Evolutionary conservation across 805 yeast genomes (phyloP).

Genomic region (Alloascoidea hylecoeti): DNA sequence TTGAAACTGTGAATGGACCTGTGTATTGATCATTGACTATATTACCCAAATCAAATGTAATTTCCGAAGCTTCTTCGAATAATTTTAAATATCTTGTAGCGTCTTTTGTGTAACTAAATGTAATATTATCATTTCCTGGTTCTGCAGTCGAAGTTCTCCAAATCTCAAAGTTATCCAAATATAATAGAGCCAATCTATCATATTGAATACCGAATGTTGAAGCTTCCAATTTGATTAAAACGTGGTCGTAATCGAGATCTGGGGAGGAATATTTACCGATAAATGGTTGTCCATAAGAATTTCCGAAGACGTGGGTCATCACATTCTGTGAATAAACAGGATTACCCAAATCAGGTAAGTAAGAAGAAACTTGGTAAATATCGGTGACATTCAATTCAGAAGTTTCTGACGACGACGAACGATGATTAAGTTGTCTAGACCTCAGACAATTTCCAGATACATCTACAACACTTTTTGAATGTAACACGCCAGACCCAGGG

Average conservation of each 20-base stretch:
- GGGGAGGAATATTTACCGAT: slow-evolving; percentile 17
- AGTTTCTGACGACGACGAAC: too few relatives aligned
- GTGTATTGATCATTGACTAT: slow-evolving; percentile 30
- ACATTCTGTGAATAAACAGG: slow-evolving; percentile 9
- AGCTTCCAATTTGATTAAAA: slow-evolving; percentile 17
- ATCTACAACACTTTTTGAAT: too few relatives aligned
- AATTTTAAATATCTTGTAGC: slow-evolving; percentile 38
- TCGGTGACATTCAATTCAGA: too few relatives aligned
- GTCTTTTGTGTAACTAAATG: slow-evolving; percentile 48
- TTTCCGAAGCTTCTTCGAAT: slow-evolving; percentile 25
- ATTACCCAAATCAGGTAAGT: slow-evolving; percentile 6
- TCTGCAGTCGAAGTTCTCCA: slow-evolving; percentile 86
- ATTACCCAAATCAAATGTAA: slow-evolving; percentile 55
- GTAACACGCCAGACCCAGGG: too few relatives aligned
- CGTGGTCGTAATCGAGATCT: slow-evolving; percentile 18
- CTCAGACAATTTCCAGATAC: too few relatives aligned
- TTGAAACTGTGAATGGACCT: slow-evolving; percentile 43
- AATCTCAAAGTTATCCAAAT: slow-evolving; percentile 37
- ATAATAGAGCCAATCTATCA: slow-evolving; percentile 22
- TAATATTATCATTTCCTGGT: slow-evolving; percentile 38
- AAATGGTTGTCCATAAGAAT: slow-evolving; percentile 19
- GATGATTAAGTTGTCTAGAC: too few relatives aligned
- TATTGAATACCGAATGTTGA: slow-evolving; percentile 19
- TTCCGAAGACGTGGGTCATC: slow-evolving; percentile 15
- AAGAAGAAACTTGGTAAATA: slow-evolving; percentile 12